Evolutionary conservation across 2,329 filamentous ascomycete species (phyloP), one percentile per base, ranked within the genome.

Genomic region (Shiraia sp.): DNA sequence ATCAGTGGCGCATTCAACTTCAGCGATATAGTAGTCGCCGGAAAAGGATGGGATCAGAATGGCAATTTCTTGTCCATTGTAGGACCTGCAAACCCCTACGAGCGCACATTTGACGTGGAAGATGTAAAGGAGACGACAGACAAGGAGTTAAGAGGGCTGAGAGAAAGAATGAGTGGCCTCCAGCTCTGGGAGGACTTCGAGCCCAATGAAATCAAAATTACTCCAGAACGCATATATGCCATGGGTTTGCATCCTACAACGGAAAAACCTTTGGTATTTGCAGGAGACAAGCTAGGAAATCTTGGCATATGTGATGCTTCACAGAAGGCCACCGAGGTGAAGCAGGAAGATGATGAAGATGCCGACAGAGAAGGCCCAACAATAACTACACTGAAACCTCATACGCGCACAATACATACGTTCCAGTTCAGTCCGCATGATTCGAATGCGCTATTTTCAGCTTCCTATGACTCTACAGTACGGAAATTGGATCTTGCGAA

Each of bases 391-490:
- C 87, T 96, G 65, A 96, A 97, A 63, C 85, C 89, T 1, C 93
- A 99, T 55, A 85, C 88, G 0, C 80, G 91, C 9, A 96, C 93
- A 0, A 95, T 99, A 36, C 85, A 88, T 1, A 85, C 87, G 0
- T 90, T 97, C 63, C 80, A 88, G 19, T 88, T 95, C 55, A 83
- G 87, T 1, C 81, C 86, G 0, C 77, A 79, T 10, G 87, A 95
- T 42, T 75, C 81, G 0, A 90, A 90, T 29, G 79, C 83, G 0
- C 77, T 99, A 0, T 95, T 86, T 59, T 89, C 90, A 0, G 84
- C 88, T 0, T 96, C 91, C 0, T 97, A 99, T 66, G 93, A 99
- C 69, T 93, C 89, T 0, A 91, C 90, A 0, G 89, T 99, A 40
- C 83, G 93, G 3, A 89, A 88, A 46, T 78, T 96, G 14, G 92